A percentile compares a stretch with the other conserved stretches of the same genome.
Evolutionary conservation across 1,284 basidiomycete species (phyloP).

Genomic region (Trichosporon ovoides): DNA sequence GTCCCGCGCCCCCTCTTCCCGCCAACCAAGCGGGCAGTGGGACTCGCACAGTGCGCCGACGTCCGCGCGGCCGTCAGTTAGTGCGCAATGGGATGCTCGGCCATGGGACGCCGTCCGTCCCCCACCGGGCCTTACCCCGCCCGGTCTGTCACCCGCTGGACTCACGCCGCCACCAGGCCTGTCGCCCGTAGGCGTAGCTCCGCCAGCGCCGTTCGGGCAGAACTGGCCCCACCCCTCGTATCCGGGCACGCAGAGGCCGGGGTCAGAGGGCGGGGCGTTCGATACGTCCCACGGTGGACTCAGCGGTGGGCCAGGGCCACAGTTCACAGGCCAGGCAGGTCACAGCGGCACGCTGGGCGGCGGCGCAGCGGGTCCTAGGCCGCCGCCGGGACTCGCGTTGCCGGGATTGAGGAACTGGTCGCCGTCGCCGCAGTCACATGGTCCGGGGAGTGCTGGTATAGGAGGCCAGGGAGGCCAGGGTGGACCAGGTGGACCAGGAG

Average conservation of each 20-base stretch:
- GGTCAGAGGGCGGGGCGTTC: no score
- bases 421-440: not conserved
- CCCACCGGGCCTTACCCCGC: not conserved
- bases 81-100: not conserved
- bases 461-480: no score
- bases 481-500: no score
- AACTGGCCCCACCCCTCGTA: no score
- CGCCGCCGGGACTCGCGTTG: not conserved
- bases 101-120: not conserved
- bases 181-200: not conserved
- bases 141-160: not conserved
- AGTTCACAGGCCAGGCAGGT: no score
- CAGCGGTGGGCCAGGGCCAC: no score
- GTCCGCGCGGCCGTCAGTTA: not conserved
- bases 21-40: not conserved
- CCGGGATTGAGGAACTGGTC: not conserved
- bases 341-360: no score
- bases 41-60: not conserved
- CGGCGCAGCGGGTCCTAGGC: no score
- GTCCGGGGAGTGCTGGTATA: no score
- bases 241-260: no score
- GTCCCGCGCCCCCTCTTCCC: no score
- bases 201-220: not conserved
- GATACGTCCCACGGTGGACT: no score
- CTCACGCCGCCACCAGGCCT: not conserved